Percentiles rank a stretch among this genome's conserved stretches.
These are phyloP conservation scores for Lanmaoa rubissima DNA, from an alignment of 768 basidiomycete genomes.

Conservation along the genomic window DNA sequence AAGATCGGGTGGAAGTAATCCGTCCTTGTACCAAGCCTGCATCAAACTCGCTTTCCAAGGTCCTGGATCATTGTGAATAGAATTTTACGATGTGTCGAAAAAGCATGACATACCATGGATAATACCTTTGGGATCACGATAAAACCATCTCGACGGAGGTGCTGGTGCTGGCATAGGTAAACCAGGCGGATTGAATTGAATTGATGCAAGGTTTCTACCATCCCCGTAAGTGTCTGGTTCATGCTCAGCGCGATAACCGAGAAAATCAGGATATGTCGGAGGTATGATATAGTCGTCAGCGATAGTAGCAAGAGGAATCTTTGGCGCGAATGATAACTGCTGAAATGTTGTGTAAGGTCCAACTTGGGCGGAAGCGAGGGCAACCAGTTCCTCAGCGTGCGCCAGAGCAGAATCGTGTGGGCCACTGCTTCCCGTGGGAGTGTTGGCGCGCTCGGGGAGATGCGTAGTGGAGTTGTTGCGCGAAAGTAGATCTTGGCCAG, in stretches of 20 bases:
- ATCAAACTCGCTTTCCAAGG: constrained; percentile 87
- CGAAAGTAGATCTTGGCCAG: constrained; percentile 35
- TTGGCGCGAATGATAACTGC: constrained; percentile 81
- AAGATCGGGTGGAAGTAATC: constrained; percentile 75
- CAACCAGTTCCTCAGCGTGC: constrained; percentile 63
- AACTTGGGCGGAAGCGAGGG: constrained; percentile 66
- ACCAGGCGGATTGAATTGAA: constrained; percentile 78
- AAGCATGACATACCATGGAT: constrained; percentile 62
- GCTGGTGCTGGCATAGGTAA: constrained; percentile 67
- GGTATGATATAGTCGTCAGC: constrained; percentile 92
- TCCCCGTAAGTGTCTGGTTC: constrained; percentile 54
- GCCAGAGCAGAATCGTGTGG: constrained; percentile 37
- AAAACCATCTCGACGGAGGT: constrained; percentile 76
- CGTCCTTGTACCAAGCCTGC: constrained; percentile 89
- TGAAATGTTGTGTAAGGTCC: constrained; percentile 92
- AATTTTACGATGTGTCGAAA: not conserved
- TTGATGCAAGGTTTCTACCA: constrained; percentile 50
- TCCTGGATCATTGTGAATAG: constrained; percentile 42
- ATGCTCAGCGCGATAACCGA: constrained; percentile 62
- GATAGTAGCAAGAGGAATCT: constrained; percentile 83
- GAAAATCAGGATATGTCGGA: constrained; percentile 80
- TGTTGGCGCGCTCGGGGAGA: constrained; percentile 24
- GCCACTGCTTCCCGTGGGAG: constrained; percentile 30
- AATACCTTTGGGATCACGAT: constrained; percentile 77
- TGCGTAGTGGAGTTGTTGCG: constrained; percentile 27